Evolutionary conservation across 2,329 filamentous ascomycete species (phyloP).

Genomic region (Pestalotiopsis sp.): DNA sequence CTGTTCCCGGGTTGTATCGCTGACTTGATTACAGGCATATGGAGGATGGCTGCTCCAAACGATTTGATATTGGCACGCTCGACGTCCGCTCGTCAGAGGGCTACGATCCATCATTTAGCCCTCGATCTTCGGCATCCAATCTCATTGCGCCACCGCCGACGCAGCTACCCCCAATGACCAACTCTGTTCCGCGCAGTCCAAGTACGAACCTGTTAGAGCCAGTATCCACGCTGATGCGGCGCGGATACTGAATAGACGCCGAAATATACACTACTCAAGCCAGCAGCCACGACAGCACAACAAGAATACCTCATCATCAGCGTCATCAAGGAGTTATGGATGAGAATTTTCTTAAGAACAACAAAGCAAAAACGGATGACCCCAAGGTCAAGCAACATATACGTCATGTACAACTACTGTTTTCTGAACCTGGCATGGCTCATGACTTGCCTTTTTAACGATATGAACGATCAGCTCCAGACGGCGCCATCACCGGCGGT

Average conservation of each 20-base stretch:
- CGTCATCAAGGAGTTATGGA: not conserved
- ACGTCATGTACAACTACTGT: not conserved
- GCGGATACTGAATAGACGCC: not conserved
- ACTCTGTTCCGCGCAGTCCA: slow-evolving; percentile 8
- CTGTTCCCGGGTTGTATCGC: slow-evolving; percentile 8
- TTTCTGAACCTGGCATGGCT: not conserved
- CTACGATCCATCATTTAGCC: slow-evolving; percentile 10
- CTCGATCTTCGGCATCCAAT: not conserved
- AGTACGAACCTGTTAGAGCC: slow-evolving; percentile 15
- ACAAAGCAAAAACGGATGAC: not conserved
- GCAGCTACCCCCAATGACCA: slow-evolving; percentile 15
- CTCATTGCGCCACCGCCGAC: slow-evolving; percentile 2
- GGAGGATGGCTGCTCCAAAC: slow-evolving; percentile 74
- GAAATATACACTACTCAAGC: too few relatives aligned
- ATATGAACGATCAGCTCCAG: not conserved
- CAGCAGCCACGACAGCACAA: not conserved
- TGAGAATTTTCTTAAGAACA: not conserved
- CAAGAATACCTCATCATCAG: not conserved
- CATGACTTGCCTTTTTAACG: not conserved
- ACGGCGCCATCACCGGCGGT: not conserved
- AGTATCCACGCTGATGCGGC: slow-evolving; percentile 8
- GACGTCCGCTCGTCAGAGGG: slow-evolving; percentile 37
- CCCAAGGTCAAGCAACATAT: not conserved
- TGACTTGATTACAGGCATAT: slow-evolving; percentile 60
- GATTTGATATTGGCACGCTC: slow-evolving; percentile 60